These are phyloP conservation scores for Aspergillus steynii DNA, from an alignment of 495 filamentous ascomycete species.

Conservation along the genomic window DNA sequence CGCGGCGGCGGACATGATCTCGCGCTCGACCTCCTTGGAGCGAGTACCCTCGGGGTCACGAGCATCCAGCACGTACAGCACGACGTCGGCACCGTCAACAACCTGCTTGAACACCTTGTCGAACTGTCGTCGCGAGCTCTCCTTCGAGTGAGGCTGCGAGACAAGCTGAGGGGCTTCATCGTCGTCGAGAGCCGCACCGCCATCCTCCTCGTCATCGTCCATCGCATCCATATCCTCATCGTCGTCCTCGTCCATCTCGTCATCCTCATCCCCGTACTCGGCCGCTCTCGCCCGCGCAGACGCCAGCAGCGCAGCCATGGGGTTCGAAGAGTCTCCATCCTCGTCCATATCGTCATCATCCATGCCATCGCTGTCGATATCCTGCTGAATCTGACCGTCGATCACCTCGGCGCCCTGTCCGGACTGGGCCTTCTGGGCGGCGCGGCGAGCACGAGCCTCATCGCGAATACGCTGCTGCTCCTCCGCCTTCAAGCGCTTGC, in stretches of 20 bases:
- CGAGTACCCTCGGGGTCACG: constrained; percentile 89
- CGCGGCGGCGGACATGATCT: constrained; percentile 79
- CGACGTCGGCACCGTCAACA: constrained; percentile 83
- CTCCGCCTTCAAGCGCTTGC: constrained; percentile 74
- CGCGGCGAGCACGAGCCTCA: constrained; percentile 64
- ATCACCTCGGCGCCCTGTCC: constrained; percentile 38
- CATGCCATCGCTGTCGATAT: constrained; percentile 50
- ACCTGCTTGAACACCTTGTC: constrained; percentile 97
- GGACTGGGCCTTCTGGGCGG: constrained; percentile 40
- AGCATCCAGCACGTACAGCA: constrained; percentile 93
- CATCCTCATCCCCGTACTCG: constrained; percentile 69
- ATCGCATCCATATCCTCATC: constrained; percentile 63
- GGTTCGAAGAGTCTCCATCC: constrained; percentile 67
- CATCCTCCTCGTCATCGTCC: constrained; percentile 51
- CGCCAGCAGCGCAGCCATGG: constrained; percentile 91
- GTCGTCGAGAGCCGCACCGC: constrained; percentile 45
- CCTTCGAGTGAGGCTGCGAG: constrained; percentile 48
- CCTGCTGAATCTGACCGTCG: constrained; percentile 33
- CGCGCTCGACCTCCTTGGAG: constrained; percentile 85
- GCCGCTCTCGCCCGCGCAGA: constrained; percentile 84
- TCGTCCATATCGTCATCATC: constrained; percentile 54
- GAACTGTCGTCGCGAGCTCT: constrained; percentile 80
- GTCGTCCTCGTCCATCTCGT: constrained; percentile 52
- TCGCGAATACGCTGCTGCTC: constrained; percentile 70
- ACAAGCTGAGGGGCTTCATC: constrained; percentile 40